phyloP scores from a whole-genome alignment of 2,329 filamentous ascomycete genomes.

The Penicillium sp. region DNA sequence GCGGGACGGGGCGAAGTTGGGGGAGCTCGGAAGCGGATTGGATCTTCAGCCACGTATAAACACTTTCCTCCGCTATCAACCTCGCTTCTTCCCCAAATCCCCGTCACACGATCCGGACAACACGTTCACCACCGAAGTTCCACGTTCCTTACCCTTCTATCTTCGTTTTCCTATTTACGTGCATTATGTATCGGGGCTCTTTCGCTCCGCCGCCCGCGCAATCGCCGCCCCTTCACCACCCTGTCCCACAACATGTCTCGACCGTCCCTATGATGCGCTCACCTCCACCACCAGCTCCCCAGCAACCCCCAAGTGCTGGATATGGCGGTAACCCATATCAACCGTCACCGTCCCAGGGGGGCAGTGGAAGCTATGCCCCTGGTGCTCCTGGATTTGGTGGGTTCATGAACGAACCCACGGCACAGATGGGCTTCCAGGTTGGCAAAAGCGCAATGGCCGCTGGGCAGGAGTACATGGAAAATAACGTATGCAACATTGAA shows the following conservation, averaged over 20 bases:
- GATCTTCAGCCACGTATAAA: conserved; percentile 39
- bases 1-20: conserved; percentile 25
- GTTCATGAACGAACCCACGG: conserved; percentile 94
- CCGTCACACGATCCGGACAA: conserved; percentile 3
- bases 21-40: conserved; percentile 26
- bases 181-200: conserved; percentile 75
- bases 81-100: conserved; percentile 12
- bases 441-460: conserved; percentile 89
- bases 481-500: conserved; percentile 66
- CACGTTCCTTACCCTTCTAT: conserved; percentile 14
- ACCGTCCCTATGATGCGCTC: conserved; percentile 96
- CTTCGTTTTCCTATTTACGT: conserved; percentile 8
- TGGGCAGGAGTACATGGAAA: conserved; percentile 90
- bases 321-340: conserved; percentile 53
- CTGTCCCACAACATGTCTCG: conserved; percentile 96
- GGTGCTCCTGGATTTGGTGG: conserved; percentile 68
- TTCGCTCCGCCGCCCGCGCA: conserved; percentile 74
- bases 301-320: conserved; percentile 61
- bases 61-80: conserved; percentile 21
- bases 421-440: conserved; percentile 92
- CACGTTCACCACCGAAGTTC: conserved; percentile 5
- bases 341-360: conserved; percentile 44
- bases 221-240: conserved; percentile 92
- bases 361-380: conserved; percentile 40
- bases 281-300: conserved; percentile 75